Base-by-base conservation (phyloP, 441 rosid genomes). In the Isatis lusitanica region DNA sequence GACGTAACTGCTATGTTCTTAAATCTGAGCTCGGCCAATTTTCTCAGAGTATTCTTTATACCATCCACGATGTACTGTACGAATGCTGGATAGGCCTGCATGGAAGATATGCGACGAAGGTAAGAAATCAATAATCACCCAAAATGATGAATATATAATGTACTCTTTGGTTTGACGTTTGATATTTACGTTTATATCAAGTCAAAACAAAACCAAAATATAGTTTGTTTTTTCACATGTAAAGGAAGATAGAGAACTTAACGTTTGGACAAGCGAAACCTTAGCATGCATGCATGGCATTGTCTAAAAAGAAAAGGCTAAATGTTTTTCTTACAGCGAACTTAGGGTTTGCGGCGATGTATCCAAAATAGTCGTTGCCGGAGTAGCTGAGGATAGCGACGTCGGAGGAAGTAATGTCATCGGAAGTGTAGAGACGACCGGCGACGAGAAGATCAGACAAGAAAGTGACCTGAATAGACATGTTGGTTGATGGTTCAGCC, bases 361-460 rank as follows among this genome's bases (percentile, higher is more conserved):
- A 88, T 62, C 76, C 16, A 3, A 77, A 21, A 63, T 90, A 90
- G 74, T 90, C 97, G 43, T 85, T 88, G 64, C 93, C 92, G 13
- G 87, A 73, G 35, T 83, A 57, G 24, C 82, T 74, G 47, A 89
- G 78, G 9, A 88, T 76, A 48, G 90, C 93, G 0, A 76, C 63
- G 24, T 66, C 56, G 7, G 95, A 86, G 63, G 71, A 76, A 0
- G 60, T 58, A 1, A 88, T 43, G 38, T 81, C 85, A 0, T 30
- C 0, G 1, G 66, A 12, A 1, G 78, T 57, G 84, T 71, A 90
- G 46, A 80, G 61, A 12, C 76, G 76, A 2, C 70, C 21, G 21
- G 58, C 52, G 58, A 21, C 8, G 52, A 33, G 87, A 68, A 88
- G 53, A 30, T 74, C 53, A 58, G 81, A 74, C n/a, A 92, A 79